Evolutionary conservation across 257 asterid genomes (phyloP), one percentile per base, ranked within the genome.

Genomic region (Capsicum chinense): DNA sequence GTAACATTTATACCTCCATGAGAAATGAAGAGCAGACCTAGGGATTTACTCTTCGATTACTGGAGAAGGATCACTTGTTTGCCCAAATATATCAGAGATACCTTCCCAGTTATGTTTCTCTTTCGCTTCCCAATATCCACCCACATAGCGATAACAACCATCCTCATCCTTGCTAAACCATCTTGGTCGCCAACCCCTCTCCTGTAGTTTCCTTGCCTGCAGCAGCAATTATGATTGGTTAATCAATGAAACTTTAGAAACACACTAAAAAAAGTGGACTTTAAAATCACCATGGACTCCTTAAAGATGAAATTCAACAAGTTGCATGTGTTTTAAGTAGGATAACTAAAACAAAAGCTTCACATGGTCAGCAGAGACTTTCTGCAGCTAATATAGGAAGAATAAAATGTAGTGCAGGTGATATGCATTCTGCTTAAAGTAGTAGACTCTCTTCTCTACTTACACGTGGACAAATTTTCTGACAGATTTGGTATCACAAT

Each of bases 61-160:
- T 54, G 80, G 79, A 79, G 86, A 87, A 73, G 81, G 17, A 85
- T 91, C 95, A 79, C 89, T 87, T 3, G 92, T 87, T 85, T 92
- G 95, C 81, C 93, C 91, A 56, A 95, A 94, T 87, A 95, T 86
- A 83, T 95, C 95, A 50, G 94, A 94, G 81, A 93, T 95, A 4
- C 89, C 98, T 3, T 88, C 94, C 98, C 98, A 95, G 37, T 93
- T 88, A 2, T 83, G 92, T 87, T 89, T 91, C 86, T 90, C 98
- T 87, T 94, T 91, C n/a, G 96, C 91, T 83, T 95, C 99, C 99
- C 98, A 95, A 85, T 94, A 94, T 56, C 98, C 99, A 39, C 98
- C 98, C 39, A 35, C 60, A 85, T 97, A 94, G 2, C 87, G 86
- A 78, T 97, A 97, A 85, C 94, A 91, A 39, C 97, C 99, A 14